A percentile compares a stretch with the other conserved stretches of the same genome.
These are phyloP conservation scores for Aegilops tauschii DNA, from an alignment of 176 grass and related monocot species.

Conservation along the genomic window DNA sequence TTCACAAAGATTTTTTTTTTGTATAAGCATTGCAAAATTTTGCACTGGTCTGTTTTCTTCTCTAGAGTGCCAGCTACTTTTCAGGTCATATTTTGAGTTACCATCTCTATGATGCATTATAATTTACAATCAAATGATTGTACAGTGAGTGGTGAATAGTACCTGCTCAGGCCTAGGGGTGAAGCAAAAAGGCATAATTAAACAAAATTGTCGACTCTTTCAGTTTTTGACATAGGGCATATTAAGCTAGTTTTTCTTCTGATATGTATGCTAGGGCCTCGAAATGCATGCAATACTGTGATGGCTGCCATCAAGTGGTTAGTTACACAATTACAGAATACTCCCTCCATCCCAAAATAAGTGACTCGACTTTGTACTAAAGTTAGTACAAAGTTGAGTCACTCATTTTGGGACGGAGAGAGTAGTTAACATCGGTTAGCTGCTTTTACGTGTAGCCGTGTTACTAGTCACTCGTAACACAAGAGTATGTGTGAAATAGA, in stretches of 20 bases:
- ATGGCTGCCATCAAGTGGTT: background rate
- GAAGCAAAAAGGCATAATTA: background rate
- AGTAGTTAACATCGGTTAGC: background rate
- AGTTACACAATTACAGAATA: background rate
- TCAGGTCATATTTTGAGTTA: background rate
- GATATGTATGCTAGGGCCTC: background rate
- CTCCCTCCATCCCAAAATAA: no score
- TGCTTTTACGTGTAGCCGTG: slow-evolving; percentile 3
- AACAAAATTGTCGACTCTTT: background rate
- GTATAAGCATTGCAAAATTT: background rate
- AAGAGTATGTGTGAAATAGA: background rate
- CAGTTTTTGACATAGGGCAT: background rate
- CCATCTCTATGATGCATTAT: background rate
- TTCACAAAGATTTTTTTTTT: background rate
- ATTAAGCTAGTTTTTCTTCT: background rate
- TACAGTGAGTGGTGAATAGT: background rate
- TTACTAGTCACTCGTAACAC: background rate
- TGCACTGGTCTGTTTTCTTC: background rate
- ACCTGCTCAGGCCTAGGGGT: background rate
- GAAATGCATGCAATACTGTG: background rate
- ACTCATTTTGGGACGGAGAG: no score
- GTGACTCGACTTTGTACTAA: no score
- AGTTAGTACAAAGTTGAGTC: no score
- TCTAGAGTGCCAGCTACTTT: background rate
- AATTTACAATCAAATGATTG: background rate